These are phyloP conservation scores for Dicorynia guianensis DNA, from an alignment of 306 rosid species.

Conservation along the genomic window DNA sequence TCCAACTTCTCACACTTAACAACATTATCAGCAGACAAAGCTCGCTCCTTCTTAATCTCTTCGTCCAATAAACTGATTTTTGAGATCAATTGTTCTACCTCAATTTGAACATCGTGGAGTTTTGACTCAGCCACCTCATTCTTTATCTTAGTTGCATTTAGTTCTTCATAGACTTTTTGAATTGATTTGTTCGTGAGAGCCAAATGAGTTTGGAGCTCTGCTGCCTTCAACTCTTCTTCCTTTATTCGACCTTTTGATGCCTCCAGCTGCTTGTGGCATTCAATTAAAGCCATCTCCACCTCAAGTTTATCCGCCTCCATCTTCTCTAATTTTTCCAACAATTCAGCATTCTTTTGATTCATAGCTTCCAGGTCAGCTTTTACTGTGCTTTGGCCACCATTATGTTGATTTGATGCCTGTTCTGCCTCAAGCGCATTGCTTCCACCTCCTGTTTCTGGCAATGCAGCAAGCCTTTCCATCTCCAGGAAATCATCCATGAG, in stretches of 20 bases:
- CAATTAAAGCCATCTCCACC: constrained; percentile 52
- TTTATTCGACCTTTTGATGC: constrained; percentile 45
- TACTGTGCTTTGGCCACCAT: constrained; percentile 34
- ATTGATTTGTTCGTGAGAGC: constrained; percentile 49
- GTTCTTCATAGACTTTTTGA: constrained; percentile 53
- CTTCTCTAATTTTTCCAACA: constrained; percentile 56
- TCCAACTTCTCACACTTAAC: constrained; percentile 62
- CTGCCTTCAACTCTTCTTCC: constrained; percentile 50
- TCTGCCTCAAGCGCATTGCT: constrained; percentile 42
- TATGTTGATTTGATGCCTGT: constrained; percentile 31
- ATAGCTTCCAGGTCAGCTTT: constrained; percentile 54
- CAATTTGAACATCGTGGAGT: constrained; percentile 43
- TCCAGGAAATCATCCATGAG: constrained; percentile 84
- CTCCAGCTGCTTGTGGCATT: constrained; percentile 58
- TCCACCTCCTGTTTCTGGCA: constrained; percentile 51
- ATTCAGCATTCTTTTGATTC: constrained; percentile 48
- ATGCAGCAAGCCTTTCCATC: constrained; percentile 78
- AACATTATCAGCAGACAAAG: constrained; percentile 55
- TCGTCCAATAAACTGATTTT: constrained; percentile 59
- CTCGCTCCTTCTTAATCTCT: constrained; percentile 65
- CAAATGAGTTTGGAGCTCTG: constrained; percentile 55
- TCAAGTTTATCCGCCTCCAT: constrained; percentile 57
- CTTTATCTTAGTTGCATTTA: constrained; percentile 43
- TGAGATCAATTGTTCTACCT: constrained; percentile 52
- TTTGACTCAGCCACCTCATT: constrained; percentile 54